These are phyloP conservation scores for Daldinia bambusicola DNA, from an alignment of 495 filamentous ascomycete genomes.

Conservation along the genomic window DNA sequence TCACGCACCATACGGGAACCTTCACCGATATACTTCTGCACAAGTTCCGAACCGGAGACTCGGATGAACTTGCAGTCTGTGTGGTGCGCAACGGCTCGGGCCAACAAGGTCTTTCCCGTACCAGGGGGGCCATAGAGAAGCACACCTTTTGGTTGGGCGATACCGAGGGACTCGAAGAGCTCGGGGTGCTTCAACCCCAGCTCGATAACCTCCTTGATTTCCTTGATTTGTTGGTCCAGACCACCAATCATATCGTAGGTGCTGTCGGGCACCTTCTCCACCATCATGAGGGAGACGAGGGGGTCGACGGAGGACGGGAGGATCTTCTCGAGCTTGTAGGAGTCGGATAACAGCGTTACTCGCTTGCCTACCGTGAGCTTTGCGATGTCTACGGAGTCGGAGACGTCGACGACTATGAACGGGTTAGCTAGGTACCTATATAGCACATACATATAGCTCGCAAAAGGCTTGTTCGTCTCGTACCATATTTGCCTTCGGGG, in stretches of 20 bases:
- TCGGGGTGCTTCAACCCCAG: constrained; percentile 98
- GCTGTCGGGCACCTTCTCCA: constrained; percentile 99
- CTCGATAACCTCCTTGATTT: constrained; percentile 99
- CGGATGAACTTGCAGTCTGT: constrained; percentile 99
- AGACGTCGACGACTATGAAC: constrained; percentile 88
- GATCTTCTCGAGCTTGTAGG: constrained; percentile 98
- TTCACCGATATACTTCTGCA: constrained; percentile 99
- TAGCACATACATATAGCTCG: not conserved
- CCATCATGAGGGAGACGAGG: constrained; percentile 99
- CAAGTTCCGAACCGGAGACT: constrained; percentile 93
- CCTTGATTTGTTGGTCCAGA: constrained; percentile 98
- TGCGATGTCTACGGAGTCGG: constrained; percentile 90
- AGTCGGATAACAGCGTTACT: constrained; percentile 93
- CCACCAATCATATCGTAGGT: constrained; percentile 99
- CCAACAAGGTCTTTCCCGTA: constrained; percentile 96
- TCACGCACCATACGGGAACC: constrained; percentile 98
- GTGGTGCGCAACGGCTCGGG: constrained; percentile 96
- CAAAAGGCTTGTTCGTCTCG: constrained; percentile 37
- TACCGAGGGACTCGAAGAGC: constrained; percentile 97
- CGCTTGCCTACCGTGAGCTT: constrained; percentile 98
- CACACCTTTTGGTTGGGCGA: constrained; percentile 97
- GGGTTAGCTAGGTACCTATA: constrained; percentile 23
- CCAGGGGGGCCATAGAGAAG: constrained; percentile 96
- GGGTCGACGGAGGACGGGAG: constrained; percentile 97
- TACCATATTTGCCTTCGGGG: constrained; percentile 99